Conservation (phyloP, 148 eudicot species). For the Agrostemma githago region DNA sequence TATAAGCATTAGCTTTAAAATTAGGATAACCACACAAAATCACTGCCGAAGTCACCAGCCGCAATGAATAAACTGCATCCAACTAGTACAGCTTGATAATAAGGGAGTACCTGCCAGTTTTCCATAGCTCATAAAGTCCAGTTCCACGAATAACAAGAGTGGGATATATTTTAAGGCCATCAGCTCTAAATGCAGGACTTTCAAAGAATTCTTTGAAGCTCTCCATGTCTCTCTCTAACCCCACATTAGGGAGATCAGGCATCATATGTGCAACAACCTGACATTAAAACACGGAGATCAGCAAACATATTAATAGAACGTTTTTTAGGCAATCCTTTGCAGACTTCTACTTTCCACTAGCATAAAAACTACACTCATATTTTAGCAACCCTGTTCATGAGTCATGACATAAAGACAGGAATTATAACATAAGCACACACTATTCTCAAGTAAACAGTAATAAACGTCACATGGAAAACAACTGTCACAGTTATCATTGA, state of each 20-base stretch:
- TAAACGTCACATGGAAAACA: not conserved
- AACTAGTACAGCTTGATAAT: not conserved
- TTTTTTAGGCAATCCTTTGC: not conserved
- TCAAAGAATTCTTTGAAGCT: constrained; percentile 98
- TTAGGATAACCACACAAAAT: not conserved
- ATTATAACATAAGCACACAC: not conserved
- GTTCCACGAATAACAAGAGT: constrained; percentile 99
- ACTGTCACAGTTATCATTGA: not conserved
- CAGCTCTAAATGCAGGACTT: constrained; percentile 90
- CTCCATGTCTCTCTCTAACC: constrained; percentile 95
- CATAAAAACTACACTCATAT: not conserved
- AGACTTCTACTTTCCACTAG: not conserved
- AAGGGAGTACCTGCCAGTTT: constrained; percentile 82
- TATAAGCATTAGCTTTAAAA: not conserved
- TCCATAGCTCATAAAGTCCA: constrained; percentile 99
- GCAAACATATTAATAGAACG: not conserved
- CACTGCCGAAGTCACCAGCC: not conserved
- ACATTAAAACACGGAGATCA: constrained; percentile 17
- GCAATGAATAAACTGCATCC: not conserved
- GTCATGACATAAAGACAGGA: constrained; percentile 2
- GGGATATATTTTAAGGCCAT: constrained; percentile 98
- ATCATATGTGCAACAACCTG: constrained; percentile 99
- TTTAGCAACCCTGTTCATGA: not conserved
- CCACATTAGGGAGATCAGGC: constrained; percentile 99
- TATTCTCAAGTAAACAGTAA: not conserved